phyloP scores from a whole-genome alignment of 371 early-diverging fungal species.

The Blastocladiella emersonii region DNA sequence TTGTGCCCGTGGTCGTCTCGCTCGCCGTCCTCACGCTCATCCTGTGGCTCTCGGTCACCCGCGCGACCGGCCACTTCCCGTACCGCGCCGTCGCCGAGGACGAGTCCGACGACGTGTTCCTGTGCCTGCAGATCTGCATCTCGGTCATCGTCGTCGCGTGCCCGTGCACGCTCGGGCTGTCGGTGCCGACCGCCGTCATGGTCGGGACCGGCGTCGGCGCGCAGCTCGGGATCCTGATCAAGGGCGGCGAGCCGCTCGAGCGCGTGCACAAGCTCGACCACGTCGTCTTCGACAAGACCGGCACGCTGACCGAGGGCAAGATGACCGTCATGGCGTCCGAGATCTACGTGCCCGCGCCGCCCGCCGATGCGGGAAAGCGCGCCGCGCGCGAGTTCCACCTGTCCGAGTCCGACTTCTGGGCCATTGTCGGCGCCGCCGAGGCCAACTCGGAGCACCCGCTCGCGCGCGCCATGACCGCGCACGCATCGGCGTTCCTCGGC shows the following conservation, averaged over 20 bases:
- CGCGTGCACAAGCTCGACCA: conserved; percentile 63
- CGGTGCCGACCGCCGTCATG: conserved; percentile 96
- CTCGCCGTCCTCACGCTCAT: conserved; percentile 58
- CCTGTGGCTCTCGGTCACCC: conserved; percentile 55
- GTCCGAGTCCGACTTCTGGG: conserved; percentile 11
- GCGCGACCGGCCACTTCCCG: conserved; percentile 8
- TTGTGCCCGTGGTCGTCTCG: conserved; percentile 74
- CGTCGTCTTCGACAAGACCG: conserved; percentile 93
- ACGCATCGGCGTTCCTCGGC: neutral
- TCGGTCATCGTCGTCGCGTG: conserved; percentile 93
- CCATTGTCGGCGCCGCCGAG: conserved; percentile 16
- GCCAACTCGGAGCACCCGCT: conserved; percentile 7
- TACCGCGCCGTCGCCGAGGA: conserved; percentile 24
- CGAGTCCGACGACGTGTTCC: conserved; percentile 32
- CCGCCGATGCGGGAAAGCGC: no score
- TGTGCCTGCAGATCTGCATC: conserved; percentile 76
- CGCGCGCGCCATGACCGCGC: neutral
- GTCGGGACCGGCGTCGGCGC: conserved; percentile 95
- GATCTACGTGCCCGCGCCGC: conserved; percentile 10
- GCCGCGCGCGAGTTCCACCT: neutral
- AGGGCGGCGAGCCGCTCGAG: conserved; percentile 71
- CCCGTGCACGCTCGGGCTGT: conserved; percentile 90
- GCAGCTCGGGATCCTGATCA: conserved; percentile 74
- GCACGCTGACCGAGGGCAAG: conserved; percentile 66
- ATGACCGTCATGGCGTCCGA: conserved; percentile 6